A percentile compares a stretch with the other conserved stretches of the same genome.
phyloP scores from a whole-genome alignment of 345 rosid species.

The Eucalyptus rudis region DNA sequence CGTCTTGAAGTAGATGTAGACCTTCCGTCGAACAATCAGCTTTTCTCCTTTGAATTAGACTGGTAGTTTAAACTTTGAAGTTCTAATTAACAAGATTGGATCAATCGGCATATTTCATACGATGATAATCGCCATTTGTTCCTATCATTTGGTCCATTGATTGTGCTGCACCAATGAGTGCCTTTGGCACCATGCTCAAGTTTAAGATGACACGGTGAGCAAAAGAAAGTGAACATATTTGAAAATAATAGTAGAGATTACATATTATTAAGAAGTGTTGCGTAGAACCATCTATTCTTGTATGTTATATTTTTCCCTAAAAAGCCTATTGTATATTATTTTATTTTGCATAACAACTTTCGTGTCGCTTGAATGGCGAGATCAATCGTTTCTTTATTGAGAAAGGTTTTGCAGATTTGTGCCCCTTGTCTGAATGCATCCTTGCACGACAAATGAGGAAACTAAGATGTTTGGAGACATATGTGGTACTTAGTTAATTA shows the following conservation, averaged over 20 bases:
- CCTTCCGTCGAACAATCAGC: accelerated
- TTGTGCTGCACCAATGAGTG: not conserved
- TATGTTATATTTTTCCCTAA: not conserved
- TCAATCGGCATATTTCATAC: not conserved
- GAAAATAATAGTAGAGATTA: not conserved
- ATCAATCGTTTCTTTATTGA: not conserved
- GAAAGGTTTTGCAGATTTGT: not conserved
- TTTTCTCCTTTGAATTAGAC: not conserved
- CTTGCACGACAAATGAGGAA: not conserved
- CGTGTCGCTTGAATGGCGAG: not conserved
- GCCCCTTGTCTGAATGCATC: not conserved
- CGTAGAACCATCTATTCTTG: not conserved
- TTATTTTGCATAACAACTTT: not conserved
- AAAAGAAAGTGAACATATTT: not conserved
- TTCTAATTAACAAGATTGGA: not conserved
- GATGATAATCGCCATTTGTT: not conserved
- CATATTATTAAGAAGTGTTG: not conserved
- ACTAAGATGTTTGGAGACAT: not conserved
- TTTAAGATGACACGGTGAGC: not conserved
- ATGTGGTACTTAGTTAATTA: not conserved
- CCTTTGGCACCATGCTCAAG: not conserved
- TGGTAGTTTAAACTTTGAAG: not conserved
- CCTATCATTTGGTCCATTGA: not conserved
- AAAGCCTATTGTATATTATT: not conserved
- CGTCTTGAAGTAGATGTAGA: not conserved